Base-by-base conservation (phyloP, 2,329 filamentous ascomycete species). In the Lasiodiplodia sp. region DNA sequence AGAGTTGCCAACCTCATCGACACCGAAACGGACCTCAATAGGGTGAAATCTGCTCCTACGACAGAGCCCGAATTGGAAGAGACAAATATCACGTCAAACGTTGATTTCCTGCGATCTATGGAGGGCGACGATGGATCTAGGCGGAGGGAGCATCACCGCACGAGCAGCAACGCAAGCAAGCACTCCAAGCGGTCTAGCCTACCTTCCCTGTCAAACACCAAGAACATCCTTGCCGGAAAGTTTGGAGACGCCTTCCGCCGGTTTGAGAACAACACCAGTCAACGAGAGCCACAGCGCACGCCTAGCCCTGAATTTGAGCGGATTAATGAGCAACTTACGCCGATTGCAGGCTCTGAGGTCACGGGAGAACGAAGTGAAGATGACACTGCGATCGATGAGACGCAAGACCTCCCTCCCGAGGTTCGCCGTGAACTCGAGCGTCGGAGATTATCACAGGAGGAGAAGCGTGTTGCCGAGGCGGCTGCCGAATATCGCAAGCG, bases 221-320 rank as follows among this genome's bases (percentile, higher is more conserved):
- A 96, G 79, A 92, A 89, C 68, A 88, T 97, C 47, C 84, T 97
- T n/a, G 91, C 90, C 5, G 92, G 94, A 28, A 93, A 91, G 73
- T 97, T 98, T 78, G 93, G 94, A 0, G 94, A 97, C 74, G 94
- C 95, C 3, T 97, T 98, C 82, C 93, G 95, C 75, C 88, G 92
- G 6, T 98, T 98, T 73, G 96, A 99, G 78, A 53, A n/a, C 51
- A 52, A 60, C n/a, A 44, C 51, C n/a, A 51, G 18, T 21, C 28
- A 86, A 84, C 16, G 74, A 72, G 67, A 73, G 69, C 21, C 69
- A 70, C 70, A 70, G 38, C 75, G 78, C 25, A 72, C 74, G 34
- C 76, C 73, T 28, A 77, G 51, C 72, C 75, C 25, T 71, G 76
- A 12, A 57, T 75, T 58, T 74, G 76, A 23, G 74, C 75, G 47